Conservation (phyloP, 257 asterid genomes). For the Apocynum venetum region DNA sequence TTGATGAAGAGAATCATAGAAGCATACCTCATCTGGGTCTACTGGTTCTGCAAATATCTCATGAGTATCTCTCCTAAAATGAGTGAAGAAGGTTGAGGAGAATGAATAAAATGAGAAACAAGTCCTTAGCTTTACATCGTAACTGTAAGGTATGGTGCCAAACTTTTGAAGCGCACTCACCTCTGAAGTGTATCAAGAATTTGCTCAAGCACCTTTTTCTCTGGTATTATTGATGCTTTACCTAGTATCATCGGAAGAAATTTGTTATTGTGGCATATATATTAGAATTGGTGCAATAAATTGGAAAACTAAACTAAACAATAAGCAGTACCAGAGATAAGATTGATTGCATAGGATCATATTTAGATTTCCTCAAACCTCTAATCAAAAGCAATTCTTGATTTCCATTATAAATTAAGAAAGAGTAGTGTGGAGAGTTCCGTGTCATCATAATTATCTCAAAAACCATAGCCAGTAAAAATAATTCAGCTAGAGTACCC, state of each 20-base stretch:
- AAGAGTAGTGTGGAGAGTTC: neutral
- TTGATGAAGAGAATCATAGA: conserved; percentile 3
- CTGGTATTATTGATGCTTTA: conserved; percentile 47
- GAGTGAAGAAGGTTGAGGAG: neutral
- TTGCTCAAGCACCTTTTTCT: conserved; percentile 56
- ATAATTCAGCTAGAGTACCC: neutral
- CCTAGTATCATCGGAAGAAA: conserved; percentile 10
- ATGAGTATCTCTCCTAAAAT: conserved; percentile 61
- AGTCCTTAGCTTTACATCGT: neutral
- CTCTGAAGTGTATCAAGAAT: conserved; percentile 74
- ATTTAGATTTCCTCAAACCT: neutral
- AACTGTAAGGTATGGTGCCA: too few species aligned
- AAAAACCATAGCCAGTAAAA: neutral
- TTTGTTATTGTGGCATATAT: neutral
- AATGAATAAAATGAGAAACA: neutral
- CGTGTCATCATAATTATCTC: neutral
- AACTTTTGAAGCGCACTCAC: conserved; percentile 23
- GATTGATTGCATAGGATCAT: neutral
- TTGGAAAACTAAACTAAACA: neutral
- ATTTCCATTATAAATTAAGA: neutral
- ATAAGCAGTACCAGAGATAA: neutral
- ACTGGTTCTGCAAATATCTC: conserved; percentile 90
- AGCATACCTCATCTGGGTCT: conserved; percentile 60
- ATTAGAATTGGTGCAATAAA: neutral
- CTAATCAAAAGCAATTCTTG: neutral